Percentiles rank a stretch among this genome's conserved stretches.
These are phyloP conservation scores for Polyporus arcularius DNA, from an alignment of 768 basidiomycete genomes.

Conservation along the genomic window DNA sequence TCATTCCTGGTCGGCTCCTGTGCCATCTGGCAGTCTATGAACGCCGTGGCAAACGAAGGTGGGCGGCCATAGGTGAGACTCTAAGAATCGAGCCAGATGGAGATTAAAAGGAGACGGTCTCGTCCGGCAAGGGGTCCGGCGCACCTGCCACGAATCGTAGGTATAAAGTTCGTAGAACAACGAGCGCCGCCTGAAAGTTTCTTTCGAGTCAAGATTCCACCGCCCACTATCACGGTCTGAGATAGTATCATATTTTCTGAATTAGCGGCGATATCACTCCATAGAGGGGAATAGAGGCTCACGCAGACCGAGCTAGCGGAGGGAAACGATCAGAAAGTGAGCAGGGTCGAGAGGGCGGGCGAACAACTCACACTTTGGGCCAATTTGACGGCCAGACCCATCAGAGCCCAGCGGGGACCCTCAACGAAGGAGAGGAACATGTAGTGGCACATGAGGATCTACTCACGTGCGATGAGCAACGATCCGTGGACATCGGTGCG, in stretches of 20 bases:
- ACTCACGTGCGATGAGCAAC: slow-evolving; percentile 28
- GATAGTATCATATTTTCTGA: not conserved
- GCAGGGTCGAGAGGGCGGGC: slow-evolving; percentile 17
- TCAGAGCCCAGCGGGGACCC: slow-evolving; percentile 65
- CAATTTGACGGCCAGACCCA: slow-evolving; percentile 71
- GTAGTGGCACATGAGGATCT: slow-evolving; percentile 59
- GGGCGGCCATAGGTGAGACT: slow-evolving; percentile 73
- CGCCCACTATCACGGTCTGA: slow-evolving; percentile 68
- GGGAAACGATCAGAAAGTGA: slow-evolving; percentile 10
- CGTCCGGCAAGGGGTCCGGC: slow-evolving; percentile 10
- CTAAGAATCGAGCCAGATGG: slow-evolving; percentile 35
- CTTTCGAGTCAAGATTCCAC: slow-evolving; percentile 58
- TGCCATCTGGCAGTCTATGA: slow-evolving; percentile 54
- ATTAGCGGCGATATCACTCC: not conserved
- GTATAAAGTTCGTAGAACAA: slow-evolving; percentile 67
- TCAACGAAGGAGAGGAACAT: slow-evolving; percentile 51
- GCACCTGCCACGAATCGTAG: slow-evolving; percentile 72
- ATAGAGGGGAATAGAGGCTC: slow-evolving; percentile 31
- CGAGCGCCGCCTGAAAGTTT: slow-evolving; percentile 59
- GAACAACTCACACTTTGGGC: slow-evolving; percentile 58
- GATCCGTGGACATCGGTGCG: slow-evolving; percentile 29
- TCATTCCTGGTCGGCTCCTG: slow-evolving; percentile 45
- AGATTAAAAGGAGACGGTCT: not conserved
- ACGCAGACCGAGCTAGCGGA: slow-evolving; percentile 65
- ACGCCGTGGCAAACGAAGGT: slow-evolving; percentile 59